phyloP scores from a whole-genome alignment of 148 eudicot genomes.

The Diospyros kaki region DNA sequence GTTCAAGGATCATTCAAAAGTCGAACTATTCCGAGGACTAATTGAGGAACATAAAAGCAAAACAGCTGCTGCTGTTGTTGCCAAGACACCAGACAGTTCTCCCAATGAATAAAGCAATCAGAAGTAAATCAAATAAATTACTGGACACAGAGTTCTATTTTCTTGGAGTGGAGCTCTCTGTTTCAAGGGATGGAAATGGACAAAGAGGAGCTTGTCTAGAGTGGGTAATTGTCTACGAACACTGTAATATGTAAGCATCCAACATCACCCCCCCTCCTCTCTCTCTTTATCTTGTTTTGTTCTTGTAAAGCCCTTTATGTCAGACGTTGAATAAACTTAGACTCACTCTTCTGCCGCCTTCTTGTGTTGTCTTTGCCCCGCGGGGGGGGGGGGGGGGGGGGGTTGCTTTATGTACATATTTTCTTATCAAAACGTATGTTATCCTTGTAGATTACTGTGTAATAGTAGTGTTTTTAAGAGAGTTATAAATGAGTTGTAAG shows the following conservation, averaged over 20 bases:
- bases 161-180: neutral
- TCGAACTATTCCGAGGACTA: conserved; percentile 56
- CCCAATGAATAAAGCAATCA: conserved; percentile 53
- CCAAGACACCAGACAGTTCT: conserved; percentile 77
- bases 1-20: conserved; percentile 69
- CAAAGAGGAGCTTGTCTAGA: neutral
- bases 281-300: neutral
- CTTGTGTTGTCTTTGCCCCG: neutral
- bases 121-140: neutral
- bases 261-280: neutral
- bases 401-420: no score
- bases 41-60: conserved; percentile 58
- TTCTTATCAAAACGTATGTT: no score
- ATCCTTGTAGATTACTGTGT: no score
- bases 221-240: neutral
- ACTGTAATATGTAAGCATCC: neutral
- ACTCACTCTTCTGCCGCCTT: no score
- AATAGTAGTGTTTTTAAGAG: no score
- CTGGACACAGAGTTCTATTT: neutral
- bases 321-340: no score
- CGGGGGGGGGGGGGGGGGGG: no score
- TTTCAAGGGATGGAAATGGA: neutral
- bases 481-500: no score
- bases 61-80: conserved; percentile 20
- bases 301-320: neutral